phyloP scores from a whole-genome alignment of 129 eudicot genomes.

The Lactuca sativa region DNA sequence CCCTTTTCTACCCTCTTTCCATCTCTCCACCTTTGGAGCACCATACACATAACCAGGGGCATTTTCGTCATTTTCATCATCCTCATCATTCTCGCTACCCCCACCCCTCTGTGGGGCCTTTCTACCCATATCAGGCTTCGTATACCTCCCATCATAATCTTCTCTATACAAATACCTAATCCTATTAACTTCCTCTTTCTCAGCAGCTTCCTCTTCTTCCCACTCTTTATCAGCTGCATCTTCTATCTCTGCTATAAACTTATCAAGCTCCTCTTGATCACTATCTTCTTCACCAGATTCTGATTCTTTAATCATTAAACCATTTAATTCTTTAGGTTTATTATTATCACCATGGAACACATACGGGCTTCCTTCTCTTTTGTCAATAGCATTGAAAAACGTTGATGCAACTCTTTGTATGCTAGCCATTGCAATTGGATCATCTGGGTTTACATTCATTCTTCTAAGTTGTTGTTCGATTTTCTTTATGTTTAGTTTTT shows the following conservation, averaged over 20 bases:
- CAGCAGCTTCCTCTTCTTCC: conserved; percentile 90
- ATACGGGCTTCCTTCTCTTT: conserved; percentile 85
- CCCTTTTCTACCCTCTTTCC: conserved; percentile 39
- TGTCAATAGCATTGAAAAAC: conserved; percentile 89
- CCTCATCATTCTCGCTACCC: conserved; percentile 43
- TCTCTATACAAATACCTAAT: conserved; percentile 71
- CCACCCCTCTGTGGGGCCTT: conserved; percentile 30
- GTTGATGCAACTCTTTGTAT: conserved; percentile 93
- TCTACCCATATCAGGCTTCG: conserved; percentile 50
- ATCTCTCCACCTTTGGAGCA: conserved; percentile 41
- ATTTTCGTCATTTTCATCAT: conserved; percentile 39
- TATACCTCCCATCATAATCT: conserved; percentile 57
- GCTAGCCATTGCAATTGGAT: conserved; percentile 97
- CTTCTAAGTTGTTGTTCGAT: conserved; percentile 81
- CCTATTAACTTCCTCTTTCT: conserved; percentile 64
- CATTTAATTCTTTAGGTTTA: conserved; percentile 8
- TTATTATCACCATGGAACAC: conserved; percentile 63
- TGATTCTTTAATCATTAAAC: conserved; percentile 28
- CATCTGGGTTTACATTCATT: conserved; percentile 91
- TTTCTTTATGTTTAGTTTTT: conserved; percentile 85
- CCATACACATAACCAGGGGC: conserved; percentile 27
- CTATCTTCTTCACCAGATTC: conserved; percentile 73
- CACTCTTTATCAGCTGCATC: conserved; percentile 94
- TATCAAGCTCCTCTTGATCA: conserved; percentile 97
- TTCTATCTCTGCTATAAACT: conserved; percentile 92